Conservation (phyloP, 371 early-diverging fungal genomes). For the Funneliformis caledonium region DNA sequence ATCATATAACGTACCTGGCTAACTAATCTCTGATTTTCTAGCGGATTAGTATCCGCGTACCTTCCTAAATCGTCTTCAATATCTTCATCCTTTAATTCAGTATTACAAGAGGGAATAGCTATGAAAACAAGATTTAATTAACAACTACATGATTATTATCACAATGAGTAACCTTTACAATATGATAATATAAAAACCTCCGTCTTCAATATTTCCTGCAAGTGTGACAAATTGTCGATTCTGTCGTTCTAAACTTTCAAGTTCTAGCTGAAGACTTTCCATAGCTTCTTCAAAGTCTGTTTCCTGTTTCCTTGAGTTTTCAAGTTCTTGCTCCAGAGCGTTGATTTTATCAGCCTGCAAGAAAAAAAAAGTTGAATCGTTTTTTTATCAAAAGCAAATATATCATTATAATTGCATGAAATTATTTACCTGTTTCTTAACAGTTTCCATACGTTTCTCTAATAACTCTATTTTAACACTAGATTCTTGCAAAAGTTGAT, state of each 20-base stretch:
- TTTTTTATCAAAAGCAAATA: not conserved
- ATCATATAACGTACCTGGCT: slow-evolving; percentile 37
- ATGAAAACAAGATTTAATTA: slow-evolving; percentile 13
- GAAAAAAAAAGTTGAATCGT: not conserved
- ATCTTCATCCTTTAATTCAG: slow-evolving; percentile 43
- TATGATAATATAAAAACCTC: slow-evolving; percentile 15
- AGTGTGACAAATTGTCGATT: slow-evolving; percentile 61
- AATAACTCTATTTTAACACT: slow-evolving; percentile 78
- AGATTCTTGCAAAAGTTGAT: slow-evolving; percentile 78
- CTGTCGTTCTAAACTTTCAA: slow-evolving; percentile 68
- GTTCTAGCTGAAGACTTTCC: slow-evolving; percentile 74
- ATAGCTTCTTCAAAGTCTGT: slow-evolving; percentile 75
- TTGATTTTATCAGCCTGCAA: slow-evolving; percentile 60
- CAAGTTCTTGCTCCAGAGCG: slow-evolving; percentile 63
- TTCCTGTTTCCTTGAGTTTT: slow-evolving; percentile 65
- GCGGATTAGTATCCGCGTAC: slow-evolving; percentile 2
- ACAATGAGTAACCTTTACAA: not conserved
- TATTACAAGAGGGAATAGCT: not conserved
- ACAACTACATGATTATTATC: not conserved
- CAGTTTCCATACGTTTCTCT: slow-evolving; percentile 72
- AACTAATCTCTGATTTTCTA: slow-evolving; percentile 37
- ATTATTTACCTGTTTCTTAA: slow-evolving; percentile 61
- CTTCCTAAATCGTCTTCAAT: slow-evolving; percentile 42
- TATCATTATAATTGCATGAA: not conserved
- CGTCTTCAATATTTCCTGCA: slow-evolving; percentile 41